Conservation (phyloP, 352 stramenopile species). For the Pythium rhizo-oryzae region DNA sequence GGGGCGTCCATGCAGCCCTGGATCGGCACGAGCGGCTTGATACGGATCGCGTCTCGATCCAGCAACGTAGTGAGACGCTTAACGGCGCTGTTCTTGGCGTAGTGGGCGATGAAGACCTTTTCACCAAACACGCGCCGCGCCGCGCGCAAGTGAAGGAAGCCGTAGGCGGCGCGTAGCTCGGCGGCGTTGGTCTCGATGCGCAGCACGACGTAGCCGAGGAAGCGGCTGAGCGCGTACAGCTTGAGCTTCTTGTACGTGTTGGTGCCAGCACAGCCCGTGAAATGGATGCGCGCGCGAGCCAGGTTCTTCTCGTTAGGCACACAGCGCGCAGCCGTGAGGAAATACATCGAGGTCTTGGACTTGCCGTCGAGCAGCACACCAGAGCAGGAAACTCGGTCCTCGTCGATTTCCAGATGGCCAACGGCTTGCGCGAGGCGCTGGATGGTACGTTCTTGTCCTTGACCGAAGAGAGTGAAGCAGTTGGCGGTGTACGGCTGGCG, state of each 20-base stretch:
- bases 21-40: constrained; percentile 1
- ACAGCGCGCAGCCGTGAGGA: constrained; percentile 38
- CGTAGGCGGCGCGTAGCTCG: constrained; percentile 26
- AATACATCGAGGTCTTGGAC: constrained; percentile 23
- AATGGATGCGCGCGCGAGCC: constrained; percentile 17
- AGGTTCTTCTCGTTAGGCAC: constrained; percentile 23
- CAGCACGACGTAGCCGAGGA: constrained; percentile 36
- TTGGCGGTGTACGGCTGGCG: background rate
- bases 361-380: constrained; percentile 35
- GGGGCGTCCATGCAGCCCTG: constrained; percentile 17
- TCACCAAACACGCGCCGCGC: constrained; percentile 17
- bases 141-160: constrained; percentile 26
- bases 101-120: constrained; percentile 33
- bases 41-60: constrained; percentile 12
- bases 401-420: background rate
- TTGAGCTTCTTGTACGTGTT: constrained; percentile 28
- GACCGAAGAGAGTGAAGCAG: background rate
- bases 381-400: constrained; percentile 1
- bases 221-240: constrained; percentile 30
- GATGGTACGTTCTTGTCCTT: background rate
- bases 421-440: background rate
- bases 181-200: constrained; percentile 22
- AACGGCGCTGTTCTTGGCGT: constrained; percentile 24
- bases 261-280: constrained; percentile 26
- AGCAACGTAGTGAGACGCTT: constrained; percentile 24